phyloP scores from a whole-genome alignment of 805 yeast genomes.

The Lachancea waltii region DNA sequence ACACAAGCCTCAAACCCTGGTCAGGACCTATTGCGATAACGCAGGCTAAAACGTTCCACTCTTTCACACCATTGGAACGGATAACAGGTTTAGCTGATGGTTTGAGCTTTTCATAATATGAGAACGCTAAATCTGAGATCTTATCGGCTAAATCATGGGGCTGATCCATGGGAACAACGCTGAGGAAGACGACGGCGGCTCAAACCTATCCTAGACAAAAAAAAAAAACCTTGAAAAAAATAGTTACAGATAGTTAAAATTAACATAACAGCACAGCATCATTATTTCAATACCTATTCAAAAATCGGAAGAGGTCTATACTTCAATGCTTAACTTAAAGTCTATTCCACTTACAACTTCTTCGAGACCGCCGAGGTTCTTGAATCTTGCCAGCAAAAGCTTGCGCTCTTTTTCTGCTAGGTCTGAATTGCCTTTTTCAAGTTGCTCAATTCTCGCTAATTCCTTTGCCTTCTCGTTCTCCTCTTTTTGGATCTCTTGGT shows the following conservation, averaged over 20 bases:
- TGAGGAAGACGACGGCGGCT: no score
- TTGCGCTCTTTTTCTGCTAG: slow-evolving; percentile 40
- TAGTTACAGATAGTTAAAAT: neutral
- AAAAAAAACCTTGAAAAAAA: neutral
- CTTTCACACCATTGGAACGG: slow-evolving; percentile 58
- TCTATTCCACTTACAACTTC: slow-evolving; percentile 40
- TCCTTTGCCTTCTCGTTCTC: slow-evolving; percentile 55
- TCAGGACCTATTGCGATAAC: slow-evolving; percentile 42
- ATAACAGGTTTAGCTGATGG: slow-evolving; percentile 50
- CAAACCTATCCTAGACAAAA: neutral
- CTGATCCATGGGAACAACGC: neutral
- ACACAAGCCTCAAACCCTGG: slow-evolving; percentile 33
- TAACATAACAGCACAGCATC: no score
- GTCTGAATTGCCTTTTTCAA: slow-evolving; percentile 36
- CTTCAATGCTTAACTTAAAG: slow-evolving; percentile 35
- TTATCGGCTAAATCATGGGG: slow-evolving; percentile 13
- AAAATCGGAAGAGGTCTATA: neutral
- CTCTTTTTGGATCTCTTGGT: slow-evolving; percentile 46
- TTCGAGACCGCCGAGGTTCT: slow-evolving; percentile 54
- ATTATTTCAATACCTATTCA: no score
- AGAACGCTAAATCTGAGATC: slow-evolving; percentile 16
- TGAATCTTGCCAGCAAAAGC: slow-evolving; percentile 46
- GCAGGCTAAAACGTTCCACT: slow-evolving; percentile 83
- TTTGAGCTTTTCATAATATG: slow-evolving; percentile 29
- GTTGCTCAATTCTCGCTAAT: slow-evolving; percentile 43